Evolutionary conservation across 495 filamentous ascomycete genomes (phyloP), one percentile per base, ranked within the genome.

Genomic region (Ascodesmis nigricans): DNA sequence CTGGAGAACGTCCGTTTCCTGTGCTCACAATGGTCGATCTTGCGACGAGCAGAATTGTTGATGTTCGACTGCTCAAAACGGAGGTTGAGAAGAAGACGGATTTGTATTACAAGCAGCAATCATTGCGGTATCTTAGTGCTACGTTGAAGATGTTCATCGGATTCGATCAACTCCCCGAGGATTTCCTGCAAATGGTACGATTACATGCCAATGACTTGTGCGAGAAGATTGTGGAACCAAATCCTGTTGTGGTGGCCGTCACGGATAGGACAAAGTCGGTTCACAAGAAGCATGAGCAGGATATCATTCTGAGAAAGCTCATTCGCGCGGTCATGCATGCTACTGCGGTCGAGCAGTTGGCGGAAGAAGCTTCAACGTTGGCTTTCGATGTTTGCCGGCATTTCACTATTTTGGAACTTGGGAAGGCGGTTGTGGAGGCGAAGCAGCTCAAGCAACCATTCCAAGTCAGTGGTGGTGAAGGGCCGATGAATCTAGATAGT

Each of bases 111-210:
- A 95, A 95, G 55, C 73, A 79, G 47, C 83, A 95, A 50, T 82
- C 90, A 0, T 68, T 91, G 36, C 68, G 78, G 29, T 61, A 95
- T 35, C 68, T 99, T 31, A 75, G 73, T 35, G 65, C 81, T 2
- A 80, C 93, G 43, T 55, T 90, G 22, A 99, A 93, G 53, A 63
- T 95, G 17, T 67, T 80, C 30, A 75, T 99, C 36, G 87, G 90
- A 5, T 66, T 69, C 41, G 84, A 95, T 49, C 76, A 62, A 40
- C 57, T 95, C 5, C 84, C 84, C 0, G 87, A 95, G 20, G 84
- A 95, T 42, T 69, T 93, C 42, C 67, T 75, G 8, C 69, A 75
- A 19, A 57, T 84, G 8, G 66, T 99, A 30, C 74, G 90, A 25
- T 62, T 93, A 31, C 76, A 93, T 53, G 83, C 78, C 10, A 76